phyloP scores from a whole-genome alignment of 345 rosid species.

The Microcos paniculata region DNA sequence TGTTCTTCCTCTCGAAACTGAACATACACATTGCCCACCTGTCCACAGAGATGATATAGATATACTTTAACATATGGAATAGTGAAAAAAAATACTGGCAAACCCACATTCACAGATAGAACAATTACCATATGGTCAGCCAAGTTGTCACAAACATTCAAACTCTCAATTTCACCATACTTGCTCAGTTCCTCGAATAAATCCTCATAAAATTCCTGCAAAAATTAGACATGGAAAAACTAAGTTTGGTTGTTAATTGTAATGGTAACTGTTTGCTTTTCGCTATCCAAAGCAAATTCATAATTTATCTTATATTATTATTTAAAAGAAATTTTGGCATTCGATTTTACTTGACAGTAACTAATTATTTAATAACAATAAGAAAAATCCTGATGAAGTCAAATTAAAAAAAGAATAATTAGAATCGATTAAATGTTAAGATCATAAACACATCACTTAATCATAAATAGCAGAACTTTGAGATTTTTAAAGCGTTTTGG shows the following conservation, averaged over 20 bases:
- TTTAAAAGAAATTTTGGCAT: neutral
- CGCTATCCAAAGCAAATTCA: neutral
- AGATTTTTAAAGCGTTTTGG: neutral
- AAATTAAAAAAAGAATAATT: neutral
- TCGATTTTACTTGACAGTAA: neutral
- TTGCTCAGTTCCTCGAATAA: conserved; percentile 69
- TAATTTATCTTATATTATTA: neutral
- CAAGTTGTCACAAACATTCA: conserved; percentile 68
- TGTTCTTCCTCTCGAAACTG: conserved; percentile 80
- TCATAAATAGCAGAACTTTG: neutral
- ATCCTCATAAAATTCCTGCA: conserved; percentile 65
- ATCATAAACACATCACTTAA: neutral
- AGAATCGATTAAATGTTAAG: neutral
- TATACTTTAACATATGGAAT: neutral
- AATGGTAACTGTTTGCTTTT: neutral
- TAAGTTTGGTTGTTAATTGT: neutral
- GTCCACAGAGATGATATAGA: neutral
- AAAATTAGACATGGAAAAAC: neutral
- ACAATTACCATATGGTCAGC: conserved; percentile 67
- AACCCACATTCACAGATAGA: neutral
- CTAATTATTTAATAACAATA: neutral
- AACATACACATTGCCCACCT: conserved; percentile 77
- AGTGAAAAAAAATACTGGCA: neutral
- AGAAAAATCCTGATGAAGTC: neutral
- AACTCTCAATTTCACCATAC: conserved; percentile 64